Evolutionary conservation across 768 basidiomycete genomes (phyloP).

Genomic region (Vishniacozyma victoriae): DNA sequence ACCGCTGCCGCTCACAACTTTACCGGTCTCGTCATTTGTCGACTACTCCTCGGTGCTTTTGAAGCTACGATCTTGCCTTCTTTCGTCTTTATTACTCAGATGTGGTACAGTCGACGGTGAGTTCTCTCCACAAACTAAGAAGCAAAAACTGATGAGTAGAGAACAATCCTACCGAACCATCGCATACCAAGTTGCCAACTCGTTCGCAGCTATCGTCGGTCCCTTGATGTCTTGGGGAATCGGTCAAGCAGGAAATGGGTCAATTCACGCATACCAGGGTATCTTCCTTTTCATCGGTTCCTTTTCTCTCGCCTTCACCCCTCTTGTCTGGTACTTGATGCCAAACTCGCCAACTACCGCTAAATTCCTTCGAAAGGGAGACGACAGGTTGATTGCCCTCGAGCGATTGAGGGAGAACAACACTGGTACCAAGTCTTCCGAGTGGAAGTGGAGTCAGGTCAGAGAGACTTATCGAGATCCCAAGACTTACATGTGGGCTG

Average conservation of each 20-base stretch:
- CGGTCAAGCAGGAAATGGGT: background rate
- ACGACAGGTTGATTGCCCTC: slow-evolving; percentile 30
- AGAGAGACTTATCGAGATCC: slow-evolving; percentile 19
- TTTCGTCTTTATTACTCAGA: slow-evolving; percentile 51
- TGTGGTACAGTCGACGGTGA: slow-evolving; percentile 42
- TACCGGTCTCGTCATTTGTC: slow-evolving; percentile 48
- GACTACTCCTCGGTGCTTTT: slow-evolving; percentile 53
- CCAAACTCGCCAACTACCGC: slow-evolving; percentile 30
- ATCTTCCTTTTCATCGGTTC: slow-evolving; percentile 30
- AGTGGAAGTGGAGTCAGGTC: slow-evolving; percentile 26
- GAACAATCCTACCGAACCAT: slow-evolving; percentile 25
- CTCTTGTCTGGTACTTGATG: slow-evolving; percentile 23
- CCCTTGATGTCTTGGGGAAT: slow-evolving; percentile 12
- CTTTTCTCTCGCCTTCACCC: slow-evolving; percentile 15
- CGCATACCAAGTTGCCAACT: slow-evolving; percentile 21
- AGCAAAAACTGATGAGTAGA: too few species aligned
- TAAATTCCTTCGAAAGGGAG: slow-evolving; percentile 27
- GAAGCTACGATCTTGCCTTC: slow-evolving; percentile 53
- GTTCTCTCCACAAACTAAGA: too few species aligned
- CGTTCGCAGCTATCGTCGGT: slow-evolving; percentile 16
- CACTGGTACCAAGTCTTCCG: slow-evolving; percentile 21
- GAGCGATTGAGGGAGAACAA: slow-evolving; percentile 31
- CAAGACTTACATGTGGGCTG: slow-evolving; percentile 22
- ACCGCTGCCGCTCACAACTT: slow-evolving; percentile 24
- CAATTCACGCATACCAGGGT: slow-evolving; percentile 15